phyloP scores from a whole-genome alignment of 306 rosid genomes.

The Myrica gale region DNA sequence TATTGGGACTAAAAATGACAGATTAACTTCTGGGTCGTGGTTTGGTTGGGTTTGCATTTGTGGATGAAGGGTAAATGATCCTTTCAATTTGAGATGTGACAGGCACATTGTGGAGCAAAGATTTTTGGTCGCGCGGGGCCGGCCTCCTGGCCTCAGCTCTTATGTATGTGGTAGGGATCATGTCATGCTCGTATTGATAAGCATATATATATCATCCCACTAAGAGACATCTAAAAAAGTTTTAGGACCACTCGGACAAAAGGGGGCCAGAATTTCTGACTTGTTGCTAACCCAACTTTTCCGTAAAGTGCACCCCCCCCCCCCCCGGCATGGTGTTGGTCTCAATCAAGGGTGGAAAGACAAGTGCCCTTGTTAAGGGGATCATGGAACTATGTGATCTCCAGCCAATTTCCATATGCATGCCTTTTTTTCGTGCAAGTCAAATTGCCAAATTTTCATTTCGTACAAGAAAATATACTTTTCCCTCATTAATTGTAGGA shows the following conservation, averaged over 20 bases:
- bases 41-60: conserved; percentile 29
- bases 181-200: conserved; percentile 3
- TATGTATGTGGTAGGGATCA: neutral
- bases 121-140: neutral
- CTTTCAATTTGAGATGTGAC: conserved; percentile 6
- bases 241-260: conserved; percentile 47
- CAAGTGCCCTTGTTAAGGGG: conserved; percentile 35
- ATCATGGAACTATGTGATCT: conserved; percentile 44
- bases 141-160: neutral
- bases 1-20: conserved; percentile 24
- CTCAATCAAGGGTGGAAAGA: conserved; percentile 49
- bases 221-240: conserved; percentile 6
- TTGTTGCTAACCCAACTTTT: conserved; percentile 42
- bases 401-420: conserved; percentile 38
- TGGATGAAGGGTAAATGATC: conserved; percentile 1
- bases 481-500: no score
- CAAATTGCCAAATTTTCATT: neutral
- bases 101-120: neutral
- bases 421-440: no score
- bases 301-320: conserved; percentile 50
- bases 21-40: conserved; percentile 19
- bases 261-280: conserved; percentile 38
- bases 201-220: conserved; percentile 15
- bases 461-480: no score
- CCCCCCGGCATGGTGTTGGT: conserved; percentile 40